Evolutionary conservation across 176 grass and related monocot genomes (phyloP), one percentile per base, ranked within the genome.

Genomic region (Bromus sterilis): DNA sequence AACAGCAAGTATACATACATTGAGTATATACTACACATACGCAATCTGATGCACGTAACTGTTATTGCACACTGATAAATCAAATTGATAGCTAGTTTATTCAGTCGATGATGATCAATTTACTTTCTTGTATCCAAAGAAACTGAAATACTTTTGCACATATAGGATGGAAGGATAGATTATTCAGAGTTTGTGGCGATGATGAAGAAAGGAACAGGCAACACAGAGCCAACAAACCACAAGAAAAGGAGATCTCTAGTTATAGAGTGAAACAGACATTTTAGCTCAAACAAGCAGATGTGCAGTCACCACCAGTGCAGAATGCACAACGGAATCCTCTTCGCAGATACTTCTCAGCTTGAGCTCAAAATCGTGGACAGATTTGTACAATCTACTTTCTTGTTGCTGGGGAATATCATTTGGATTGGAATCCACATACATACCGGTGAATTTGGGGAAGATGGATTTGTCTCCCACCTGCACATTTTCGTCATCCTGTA

Each of bases 131-230:
- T 25, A 24, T 77, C 31, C 32, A 64, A 53, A 78, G 30, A 56
- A 1, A 9, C 13, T 77, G 11, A 71, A 25, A 1, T 43, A 30
- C 24, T 37, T 56, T 71, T 62, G 32, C 37, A 66, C 56, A 26
- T 84, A 46, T 69, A 95, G 93, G 93, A 95, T 48, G 93, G 93
- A 65, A 86, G 89, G 77, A 95, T 95, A 86, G 91, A 83, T 78
- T 89, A 86, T 78, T 86, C 83, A 26, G 88, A 86, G 58, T 89
- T 89, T 12, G 83, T 86, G 66, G 79, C 88, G 0, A 89, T 89
- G 88, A 89, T 82, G 83, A 86, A 80, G 66, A 89, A 89, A 86
- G 83, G 88, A 29, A 33, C 83, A 13, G 74, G 35, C 5, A 67
- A 65, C 68, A 53, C 51, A 0, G 82, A 89, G 32, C 34, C 71